Conservation (phyloP, 75 land plant species). For the Cupressus sempervirens region DNA sequence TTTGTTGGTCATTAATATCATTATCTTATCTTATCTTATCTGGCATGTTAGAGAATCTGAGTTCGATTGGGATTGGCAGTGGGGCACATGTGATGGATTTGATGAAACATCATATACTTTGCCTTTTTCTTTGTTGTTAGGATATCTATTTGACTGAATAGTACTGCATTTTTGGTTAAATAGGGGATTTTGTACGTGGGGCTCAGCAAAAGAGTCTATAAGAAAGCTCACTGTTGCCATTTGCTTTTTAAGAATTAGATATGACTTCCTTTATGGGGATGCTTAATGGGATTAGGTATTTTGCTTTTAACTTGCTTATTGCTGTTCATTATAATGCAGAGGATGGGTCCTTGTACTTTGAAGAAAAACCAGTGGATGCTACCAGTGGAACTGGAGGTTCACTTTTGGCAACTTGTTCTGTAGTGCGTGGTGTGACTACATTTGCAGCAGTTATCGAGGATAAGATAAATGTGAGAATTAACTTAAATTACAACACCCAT, state of each 20-base stretch:
- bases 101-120: background rate
- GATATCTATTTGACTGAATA: background rate
- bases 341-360: conserved; percentile 67
- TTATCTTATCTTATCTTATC: too few species aligned
- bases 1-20: too few species aligned
- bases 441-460: conserved; percentile 48
- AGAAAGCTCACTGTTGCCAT: background rate
- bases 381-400: conserved; percentile 34
- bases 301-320: background rate
- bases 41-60: background rate
- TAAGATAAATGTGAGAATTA: conserved; percentile 41
- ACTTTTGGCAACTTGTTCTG: conserved; percentile 56
- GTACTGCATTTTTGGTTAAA: background rate
- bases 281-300: background rate
- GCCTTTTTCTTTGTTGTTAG: background rate
- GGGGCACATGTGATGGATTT: background rate
- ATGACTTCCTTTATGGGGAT: background rate
- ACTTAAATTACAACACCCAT: background rate
- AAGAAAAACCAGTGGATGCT: conserved; percentile 52
- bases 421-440: conserved; percentile 55
- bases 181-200: background rate
- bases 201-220: background rate
- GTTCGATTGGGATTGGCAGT: background rate
- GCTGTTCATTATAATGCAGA: conserved; percentile 24
- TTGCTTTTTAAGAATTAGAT: background rate